phyloP scores from a whole-genome alignment of 805 yeast species.

The Hanseniaspora osmophila region DNA sequence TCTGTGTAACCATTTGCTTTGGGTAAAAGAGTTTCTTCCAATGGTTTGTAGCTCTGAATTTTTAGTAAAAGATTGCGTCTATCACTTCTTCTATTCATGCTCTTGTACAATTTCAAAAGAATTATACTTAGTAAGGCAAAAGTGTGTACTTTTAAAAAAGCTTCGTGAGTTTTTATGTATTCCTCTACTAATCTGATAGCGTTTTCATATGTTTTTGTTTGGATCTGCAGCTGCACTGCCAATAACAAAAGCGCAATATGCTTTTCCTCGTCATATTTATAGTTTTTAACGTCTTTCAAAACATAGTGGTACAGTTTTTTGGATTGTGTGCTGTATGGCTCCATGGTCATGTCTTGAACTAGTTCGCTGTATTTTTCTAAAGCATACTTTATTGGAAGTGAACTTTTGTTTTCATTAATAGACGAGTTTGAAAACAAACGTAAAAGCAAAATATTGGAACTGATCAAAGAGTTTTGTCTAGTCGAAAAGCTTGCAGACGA shows the following conservation, averaged over 20 bases:
- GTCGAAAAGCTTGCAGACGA: neutral
- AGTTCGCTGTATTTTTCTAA: conserved; percentile 12
- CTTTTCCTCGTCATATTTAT: conserved; percentile 9
- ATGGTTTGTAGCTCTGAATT: neutral
- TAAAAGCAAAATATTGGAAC: neutral
- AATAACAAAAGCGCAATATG: conserved; percentile 13
- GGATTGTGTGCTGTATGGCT: conserved; percentile 19
- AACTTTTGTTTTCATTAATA: neutral
- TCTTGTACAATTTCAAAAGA: conserved; percentile 16
- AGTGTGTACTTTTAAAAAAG: conserved; percentile 5
- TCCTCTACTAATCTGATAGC: conserved; percentile 17
- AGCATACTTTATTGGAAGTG: conserved; percentile 1
- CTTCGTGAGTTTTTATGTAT: conserved; percentile 1
- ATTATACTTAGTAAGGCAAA: conserved; percentile 5
- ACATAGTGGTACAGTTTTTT: conserved; percentile 16
- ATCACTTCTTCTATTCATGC: conserved; percentile 12
- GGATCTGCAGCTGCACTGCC: conserved; percentile 16
- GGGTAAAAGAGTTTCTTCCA: neutral
- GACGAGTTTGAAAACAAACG: neutral
- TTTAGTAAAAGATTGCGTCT: neutral
- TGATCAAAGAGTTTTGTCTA: neutral
- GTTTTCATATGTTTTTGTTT: conserved; percentile 17
- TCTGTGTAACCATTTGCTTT: neutral
- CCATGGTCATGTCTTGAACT: conserved; percentile 14
- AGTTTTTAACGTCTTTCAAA: conserved; percentile 12